Evolutionary conservation across 1,139 yeast genomes (phyloP), one percentile per base, ranked within the genome.

Genomic region (Geotrichum australiense): DNA sequence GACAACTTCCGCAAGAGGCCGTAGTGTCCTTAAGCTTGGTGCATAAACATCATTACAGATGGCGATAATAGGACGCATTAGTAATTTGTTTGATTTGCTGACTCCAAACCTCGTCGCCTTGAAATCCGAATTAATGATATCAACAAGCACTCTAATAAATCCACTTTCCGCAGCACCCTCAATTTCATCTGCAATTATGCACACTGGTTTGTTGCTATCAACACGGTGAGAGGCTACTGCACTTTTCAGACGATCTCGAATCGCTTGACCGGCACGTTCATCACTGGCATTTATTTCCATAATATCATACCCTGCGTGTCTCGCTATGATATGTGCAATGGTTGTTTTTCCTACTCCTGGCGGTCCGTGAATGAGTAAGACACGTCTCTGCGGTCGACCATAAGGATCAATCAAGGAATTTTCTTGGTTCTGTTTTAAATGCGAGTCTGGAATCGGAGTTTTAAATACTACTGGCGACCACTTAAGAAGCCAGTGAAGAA

Each of bases 341-440:
- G 94, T 77, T 0, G 98, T 91, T 59, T 91, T 91, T 5, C 98
- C 98, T n/a, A 84, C 72, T 1, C 98, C 98, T 1, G 96, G 89
- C 0, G 96, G 94, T 0, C 98, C 98, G 57, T 82, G 86, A 2
- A 91, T 72, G 37, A 91, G 64, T 29, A 91, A 58, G 1, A 91
- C 70, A 51, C 77, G 81, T 42, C 70, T 71, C n/a, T 62, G 65
- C 0, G 97, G 97, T 38, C 97, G 69, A 5, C 80, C 77, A 35
- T 73, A 66, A 0, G 74, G 70, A 57, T 86, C 95, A 0, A 49
- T 5, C 12, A 27, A 41, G 29, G 12, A 37, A 42, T 8, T 22
- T 16, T n/a, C 24, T 22, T 19, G 23, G 36, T n/a, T 36, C 27
- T 36, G 31, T 16, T 40, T 48, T 8, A 19, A 5, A 15, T 15